These are phyloP conservation scores for Trichocomaceae sp. DNA, from an alignment of 2,329 filamentous ascomycete species.

Conservation along the genomic window DNA sequence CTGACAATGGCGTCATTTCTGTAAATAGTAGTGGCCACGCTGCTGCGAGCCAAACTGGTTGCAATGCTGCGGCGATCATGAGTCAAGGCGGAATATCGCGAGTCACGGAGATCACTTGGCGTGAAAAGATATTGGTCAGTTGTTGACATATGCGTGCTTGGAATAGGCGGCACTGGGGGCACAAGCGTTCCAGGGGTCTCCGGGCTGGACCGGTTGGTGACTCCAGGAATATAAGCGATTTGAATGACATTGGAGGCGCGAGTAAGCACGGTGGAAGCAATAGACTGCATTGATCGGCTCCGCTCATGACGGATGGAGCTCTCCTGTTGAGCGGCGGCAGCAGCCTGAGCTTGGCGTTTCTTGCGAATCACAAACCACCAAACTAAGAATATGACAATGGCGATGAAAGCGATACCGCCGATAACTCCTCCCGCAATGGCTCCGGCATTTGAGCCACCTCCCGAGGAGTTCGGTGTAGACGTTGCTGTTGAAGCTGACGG, in stretches of 20 bases:
- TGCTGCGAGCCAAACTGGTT: slow-evolving; percentile 46
- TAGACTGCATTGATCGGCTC: slow-evolving; percentile 74
- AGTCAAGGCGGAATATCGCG: slow-evolving; percentile 76
- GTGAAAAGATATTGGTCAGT: slow-evolving; percentile 85
- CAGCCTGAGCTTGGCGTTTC: slow-evolving; percentile 52
- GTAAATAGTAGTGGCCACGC: slow-evolving; percentile 89
- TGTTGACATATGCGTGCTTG: slow-evolving; percentile 44
- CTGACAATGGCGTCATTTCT: slow-evolving; percentile 82
- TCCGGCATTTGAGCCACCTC: slow-evolving; percentile 60
- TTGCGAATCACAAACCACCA: slow-evolving; percentile 87
- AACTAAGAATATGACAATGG: slow-evolving; percentile 68
- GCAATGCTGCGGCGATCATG: slow-evolving; percentile 46
- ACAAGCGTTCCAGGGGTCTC: slow-evolving; percentile 75
- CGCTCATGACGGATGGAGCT: slow-evolving; percentile 39
- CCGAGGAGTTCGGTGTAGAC: slow-evolving; percentile 14
- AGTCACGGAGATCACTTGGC: slow-evolving; percentile 81
- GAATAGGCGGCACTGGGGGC: slow-evolving; percentile 90
- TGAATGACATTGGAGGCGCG: slow-evolving; percentile 98
- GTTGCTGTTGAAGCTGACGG: slow-evolving; percentile 28
- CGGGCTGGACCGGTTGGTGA: slow-evolving; percentile 82
- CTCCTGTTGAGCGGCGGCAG: slow-evolving; percentile 37
- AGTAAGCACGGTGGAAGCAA: slow-evolving; percentile 91
- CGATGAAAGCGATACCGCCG: slow-evolving; percentile 71
- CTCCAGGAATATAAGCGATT: slow-evolving; percentile 96
- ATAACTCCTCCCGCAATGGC: slow-evolving; percentile 89